Conservation (phyloP, 495 filamentous ascomycete species). For the Parmelia sp. region DNA sequence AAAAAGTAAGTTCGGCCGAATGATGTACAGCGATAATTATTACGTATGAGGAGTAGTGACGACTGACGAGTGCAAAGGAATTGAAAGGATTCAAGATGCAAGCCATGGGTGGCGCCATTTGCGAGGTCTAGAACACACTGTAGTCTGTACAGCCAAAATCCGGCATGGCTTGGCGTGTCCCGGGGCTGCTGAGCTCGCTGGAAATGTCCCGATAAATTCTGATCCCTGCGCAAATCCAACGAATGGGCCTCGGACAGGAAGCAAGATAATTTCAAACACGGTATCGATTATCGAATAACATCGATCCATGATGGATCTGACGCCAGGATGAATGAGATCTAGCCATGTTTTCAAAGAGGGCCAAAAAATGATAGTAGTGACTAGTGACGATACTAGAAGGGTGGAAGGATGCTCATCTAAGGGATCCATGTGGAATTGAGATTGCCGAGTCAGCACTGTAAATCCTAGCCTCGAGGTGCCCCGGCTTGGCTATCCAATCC, state of each 20-base stretch:
- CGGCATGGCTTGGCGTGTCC: background rate
- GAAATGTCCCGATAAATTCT: background rate
- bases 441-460: background rate
- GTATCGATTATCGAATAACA: too few species aligned
- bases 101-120: background rate
- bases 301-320: background rate
- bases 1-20: background rate
- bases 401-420: too few species aligned
- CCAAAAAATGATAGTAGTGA: too few species aligned
- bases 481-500: background rate
- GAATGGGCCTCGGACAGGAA: too few species aligned
- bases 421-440: background rate
- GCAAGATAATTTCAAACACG: too few species aligned
- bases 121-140: background rate
- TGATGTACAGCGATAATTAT: background rate
- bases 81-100: too few species aligned
- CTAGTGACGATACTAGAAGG: background rate
- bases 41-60: background rate
- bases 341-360: too few species aligned
- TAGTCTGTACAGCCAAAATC: too few species aligned
- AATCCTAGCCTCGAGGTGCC: too few species aligned
- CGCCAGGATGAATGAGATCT: background rate
- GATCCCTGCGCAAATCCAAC: background rate
- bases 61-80: too few species aligned
- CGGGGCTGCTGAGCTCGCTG: background rate